Evolutionary conservation across 2,329 filamentous ascomycete genomes (phyloP), one percentile per base, ranked within the genome.

Genomic region (Didymella exigua): DNA sequence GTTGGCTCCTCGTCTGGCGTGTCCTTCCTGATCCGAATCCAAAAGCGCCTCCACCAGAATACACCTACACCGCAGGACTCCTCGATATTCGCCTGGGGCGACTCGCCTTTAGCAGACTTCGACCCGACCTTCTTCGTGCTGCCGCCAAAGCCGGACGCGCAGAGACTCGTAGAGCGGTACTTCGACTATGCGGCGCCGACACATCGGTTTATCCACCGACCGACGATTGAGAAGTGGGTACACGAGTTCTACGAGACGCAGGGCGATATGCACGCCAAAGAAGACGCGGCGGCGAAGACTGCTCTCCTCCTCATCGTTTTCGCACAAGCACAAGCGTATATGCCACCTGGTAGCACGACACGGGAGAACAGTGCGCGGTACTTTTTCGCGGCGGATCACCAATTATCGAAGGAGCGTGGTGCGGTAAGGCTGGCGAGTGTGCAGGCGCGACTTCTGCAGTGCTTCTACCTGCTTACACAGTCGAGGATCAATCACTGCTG

Each of bases 181-280:
- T 86, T 86, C 57, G 83, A 86, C 41, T 84, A 83, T 52, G 84
- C 82, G 6, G 82, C 84, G 18, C 82, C 84, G 0, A 86, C 84
- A 0, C 85, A 86, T 59, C 79, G 84, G 3, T 83, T 86, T 51
- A 63, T 86, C 18, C 83, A 86, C 61, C 75, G 82, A 0, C 81
- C 81, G 0, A 82, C 79, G 2, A 79, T 84, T n/a, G 68, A 78
- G 49, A 61, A 63, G 30, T 75, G 73, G 74, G 73, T 83, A 10
- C 70, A 74, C 10, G 77, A 80, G 21, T 78, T 81, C 34, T 82
- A 82, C 53, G 74, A 77, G 18, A 78, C 73, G 16, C 67, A 75
- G 34, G 77, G 77, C 11, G 67, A 72, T 14, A 78, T 79, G 75
- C 63, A 65, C 34, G 70, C 73, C 45, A 57, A 65, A 26, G 74